phyloP scores from a whole-genome alignment of 148 eudicot genomes.

The Dysphania ambrosioides region DNA sequence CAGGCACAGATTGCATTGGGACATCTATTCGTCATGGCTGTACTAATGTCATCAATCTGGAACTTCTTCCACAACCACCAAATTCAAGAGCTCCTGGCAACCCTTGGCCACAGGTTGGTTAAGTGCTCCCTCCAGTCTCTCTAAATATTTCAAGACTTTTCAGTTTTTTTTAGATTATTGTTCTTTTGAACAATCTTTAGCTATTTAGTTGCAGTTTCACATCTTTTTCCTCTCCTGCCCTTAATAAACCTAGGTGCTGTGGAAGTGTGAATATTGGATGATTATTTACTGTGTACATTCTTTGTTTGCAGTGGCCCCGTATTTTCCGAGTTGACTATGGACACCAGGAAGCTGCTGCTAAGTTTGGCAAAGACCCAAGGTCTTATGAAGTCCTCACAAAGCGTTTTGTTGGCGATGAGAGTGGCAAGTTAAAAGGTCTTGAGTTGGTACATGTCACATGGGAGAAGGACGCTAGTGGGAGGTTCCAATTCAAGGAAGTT shows the following conservation, averaged over 20 bases:
- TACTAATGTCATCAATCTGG: constrained; percentile 63
- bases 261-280: background rate
- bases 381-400: constrained; percentile 90
- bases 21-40: constrained; percentile 99
- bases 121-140: background rate
- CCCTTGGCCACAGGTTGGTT: constrained; percentile 96
- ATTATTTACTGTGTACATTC: background rate
- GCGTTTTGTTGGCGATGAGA: constrained; percentile 82
- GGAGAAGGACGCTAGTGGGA: constrained; percentile 93
- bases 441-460: constrained; percentile 75
- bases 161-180: background rate
- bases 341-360: constrained; percentile 87
- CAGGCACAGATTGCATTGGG: constrained; percentile 98
- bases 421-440: constrained; percentile 75
- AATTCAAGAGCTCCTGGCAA: constrained; percentile 84
- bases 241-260: too few relatives aligned
- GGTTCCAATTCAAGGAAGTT: constrained; percentile 77
- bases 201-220: background rate
- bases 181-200: background rate
- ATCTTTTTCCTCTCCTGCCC: background rate
- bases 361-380: constrained; percentile 96
- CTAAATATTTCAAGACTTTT: background rate
- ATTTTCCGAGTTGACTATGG: constrained; percentile 97
- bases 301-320: constrained; percentile 86
- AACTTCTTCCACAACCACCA: constrained; percentile 97